Conservation (phyloP, 2,329 filamentous ascomycete genomes). For the Teratosphaeria destructans region DNA sequence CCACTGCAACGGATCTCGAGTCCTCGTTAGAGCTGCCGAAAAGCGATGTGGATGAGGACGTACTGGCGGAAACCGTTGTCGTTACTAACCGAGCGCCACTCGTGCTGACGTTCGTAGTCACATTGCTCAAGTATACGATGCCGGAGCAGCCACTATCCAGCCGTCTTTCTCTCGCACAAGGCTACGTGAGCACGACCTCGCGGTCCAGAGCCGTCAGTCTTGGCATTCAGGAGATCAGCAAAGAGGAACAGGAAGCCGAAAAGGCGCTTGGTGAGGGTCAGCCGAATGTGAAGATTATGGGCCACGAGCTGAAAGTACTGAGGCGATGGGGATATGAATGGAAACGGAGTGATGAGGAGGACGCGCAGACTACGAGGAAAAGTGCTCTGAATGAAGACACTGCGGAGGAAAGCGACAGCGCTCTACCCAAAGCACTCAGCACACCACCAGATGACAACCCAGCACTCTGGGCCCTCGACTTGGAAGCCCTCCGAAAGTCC, state of each 20-base stretch:
- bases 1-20: constrained; percentile 49
- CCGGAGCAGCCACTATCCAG: constrained; percentile 78
- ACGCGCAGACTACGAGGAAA: not conserved
- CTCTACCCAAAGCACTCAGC: not conserved
- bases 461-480: constrained; percentile 49
- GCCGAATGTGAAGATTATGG: constrained; percentile 61
- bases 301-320: constrained; percentile 62
- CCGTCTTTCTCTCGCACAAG: constrained; percentile 70
- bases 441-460: constrained; percentile 29
- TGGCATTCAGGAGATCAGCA: constrained; percentile 56
- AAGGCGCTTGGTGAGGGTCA: constrained; percentile 67
- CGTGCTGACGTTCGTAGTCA: constrained; percentile 68
- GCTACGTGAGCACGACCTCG: constrained; percentile 72
- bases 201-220: constrained; percentile 64
- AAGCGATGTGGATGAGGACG: constrained; percentile 45
- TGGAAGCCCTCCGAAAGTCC: constrained; percentile 44
- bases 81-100: constrained; percentile 74
- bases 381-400: constrained; percentile 1
- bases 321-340: constrained; percentile 67
- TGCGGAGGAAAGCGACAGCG: constrained; percentile 1
- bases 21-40: constrained; percentile 49
- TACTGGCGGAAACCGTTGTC: constrained; percentile 48
- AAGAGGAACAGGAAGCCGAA: constrained; percentile 53
- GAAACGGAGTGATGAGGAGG: constrained; percentile 17
- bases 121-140: constrained; percentile 68